Percentiles rank a stretch among this genome's conserved stretches.
Evolutionary conservation across 31 red algal genomes (phyloP).

Genomic region (Odonthalia washingtoniensis): DNA sequence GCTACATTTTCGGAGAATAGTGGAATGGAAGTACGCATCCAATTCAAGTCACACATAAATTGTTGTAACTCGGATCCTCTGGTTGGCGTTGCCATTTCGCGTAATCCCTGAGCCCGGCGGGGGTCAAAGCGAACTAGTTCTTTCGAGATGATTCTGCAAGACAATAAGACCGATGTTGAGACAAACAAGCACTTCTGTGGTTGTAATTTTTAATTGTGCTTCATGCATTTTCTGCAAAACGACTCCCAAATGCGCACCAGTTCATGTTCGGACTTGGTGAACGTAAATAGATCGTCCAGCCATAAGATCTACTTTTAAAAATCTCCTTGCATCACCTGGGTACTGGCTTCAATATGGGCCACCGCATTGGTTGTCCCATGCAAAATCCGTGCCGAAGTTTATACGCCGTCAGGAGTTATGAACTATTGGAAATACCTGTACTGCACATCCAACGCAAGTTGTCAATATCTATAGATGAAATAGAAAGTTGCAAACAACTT

Average conservation of each 20-base stretch:
- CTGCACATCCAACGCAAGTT: too few species aligned
- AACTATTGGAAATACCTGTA: too few species aligned
- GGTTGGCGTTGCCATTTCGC: neutral
- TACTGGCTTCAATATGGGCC: neutral
- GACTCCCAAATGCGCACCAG: neutral
- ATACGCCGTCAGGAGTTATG: too few species aligned
- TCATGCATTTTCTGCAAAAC: neutral
- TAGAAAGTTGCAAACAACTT: too few species aligned
- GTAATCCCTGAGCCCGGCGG: neutral
- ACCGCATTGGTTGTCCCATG: neutral
- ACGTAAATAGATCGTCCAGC: neutral
- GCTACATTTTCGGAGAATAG: neutral
- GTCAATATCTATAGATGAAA: too few species aligned
- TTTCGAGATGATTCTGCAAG: neutral
- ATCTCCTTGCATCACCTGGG: neutral
- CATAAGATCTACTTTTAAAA: neutral
- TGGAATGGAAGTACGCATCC: constrained; percentile 48
- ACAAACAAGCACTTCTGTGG: neutral
- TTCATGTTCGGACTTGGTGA: neutral
- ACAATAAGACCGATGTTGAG: neutral
- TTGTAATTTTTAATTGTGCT: neutral
- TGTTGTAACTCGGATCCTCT: constrained; percentile 17
- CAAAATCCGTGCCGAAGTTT: too few species aligned
- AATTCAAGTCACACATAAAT: constrained; percentile 42
- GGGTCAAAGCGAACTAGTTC: neutral